These are phyloP conservation scores for Aspergillus melleus DNA, from an alignment of 2,329 filamentous ascomycete genomes.

Conservation along the genomic window DNA sequence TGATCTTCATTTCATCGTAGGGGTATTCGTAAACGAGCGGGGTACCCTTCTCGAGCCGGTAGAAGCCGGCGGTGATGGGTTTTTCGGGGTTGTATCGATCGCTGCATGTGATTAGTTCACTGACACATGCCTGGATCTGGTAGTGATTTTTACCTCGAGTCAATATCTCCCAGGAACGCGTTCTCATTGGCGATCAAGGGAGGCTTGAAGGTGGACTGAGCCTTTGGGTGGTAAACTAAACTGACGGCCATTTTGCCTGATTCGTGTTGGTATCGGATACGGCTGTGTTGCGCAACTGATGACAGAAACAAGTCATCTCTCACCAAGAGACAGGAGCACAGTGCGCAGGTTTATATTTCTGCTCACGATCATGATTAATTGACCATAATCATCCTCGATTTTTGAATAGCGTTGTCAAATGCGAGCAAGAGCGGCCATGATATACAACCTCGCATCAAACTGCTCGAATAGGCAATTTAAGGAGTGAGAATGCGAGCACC, in stretches of 20 bases:
- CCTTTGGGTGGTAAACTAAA: constrained; percentile 58
- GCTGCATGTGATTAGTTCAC: constrained; percentile 29
- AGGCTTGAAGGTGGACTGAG: constrained; percentile 61
- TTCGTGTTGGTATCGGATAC: not conserved
- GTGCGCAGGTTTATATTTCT: too few relatives aligned
- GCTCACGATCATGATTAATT: not conserved
- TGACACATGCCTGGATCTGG: not conserved
- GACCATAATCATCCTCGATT: not conserved
- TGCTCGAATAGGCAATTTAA: constrained; percentile 16
- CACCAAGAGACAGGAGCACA: too few relatives aligned
- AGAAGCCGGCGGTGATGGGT: constrained; percentile 65
- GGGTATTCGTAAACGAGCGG: constrained; percentile 68
- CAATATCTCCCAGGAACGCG: constrained; percentile 65
- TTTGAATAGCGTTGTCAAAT: not conserved
- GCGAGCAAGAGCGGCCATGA: not conserved
- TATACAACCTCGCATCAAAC: constrained; percentile 12
- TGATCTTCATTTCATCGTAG: constrained; percentile 74
- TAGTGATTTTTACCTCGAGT: constrained; percentile 46
- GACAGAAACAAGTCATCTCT: too few relatives aligned
- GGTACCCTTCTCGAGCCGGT: constrained; percentile 66
- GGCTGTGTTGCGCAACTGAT: not conserved
- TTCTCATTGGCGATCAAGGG: constrained; percentile 68
- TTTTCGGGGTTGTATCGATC: constrained; percentile 57
- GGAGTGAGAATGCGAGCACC: not conserved
- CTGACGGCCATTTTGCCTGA: constrained; percentile 36